Conservation (phyloP, 345 rosid genomes). For the Boechera stricta region DNA sequence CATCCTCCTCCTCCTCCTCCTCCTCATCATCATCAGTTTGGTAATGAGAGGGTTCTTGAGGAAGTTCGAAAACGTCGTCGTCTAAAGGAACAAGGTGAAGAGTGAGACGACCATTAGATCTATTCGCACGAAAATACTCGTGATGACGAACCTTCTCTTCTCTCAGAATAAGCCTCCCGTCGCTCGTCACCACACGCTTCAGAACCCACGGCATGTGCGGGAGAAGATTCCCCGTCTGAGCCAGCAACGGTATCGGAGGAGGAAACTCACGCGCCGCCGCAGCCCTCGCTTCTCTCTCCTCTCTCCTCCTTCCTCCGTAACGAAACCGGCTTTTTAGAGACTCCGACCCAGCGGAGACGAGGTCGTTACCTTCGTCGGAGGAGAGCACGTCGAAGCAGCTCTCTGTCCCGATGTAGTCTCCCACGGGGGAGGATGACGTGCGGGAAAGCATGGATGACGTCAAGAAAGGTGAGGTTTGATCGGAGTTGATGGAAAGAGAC, state of each 20-base stretch:
- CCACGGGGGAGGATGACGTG: slow-evolving; percentile 46
- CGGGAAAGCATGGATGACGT: slow-evolving; percentile 44
- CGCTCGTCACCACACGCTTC: slow-evolving; percentile 61
- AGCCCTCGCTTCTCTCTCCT: slow-evolving; percentile 45
- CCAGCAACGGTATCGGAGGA: slow-evolving; percentile 69
- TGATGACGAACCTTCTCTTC: slow-evolving; percentile 68
- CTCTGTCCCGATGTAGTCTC: slow-evolving; percentile 82
- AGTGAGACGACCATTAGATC: slow-evolving; percentile 74
- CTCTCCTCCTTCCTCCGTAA: slow-evolving; percentile 45
- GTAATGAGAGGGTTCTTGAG: slow-evolving; percentile 34
- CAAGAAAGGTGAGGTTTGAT: slow-evolving; percentile 34
- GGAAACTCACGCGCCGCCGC: slow-evolving; percentile 65
- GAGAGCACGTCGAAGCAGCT: slow-evolving; percentile 67
- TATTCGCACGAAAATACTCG: slow-evolving; percentile 68
- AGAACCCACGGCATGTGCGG: slow-evolving; percentile 72
- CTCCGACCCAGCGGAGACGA: background rate
- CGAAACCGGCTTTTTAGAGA: slow-evolving; percentile 12
- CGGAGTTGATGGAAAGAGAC: slow-evolving; percentile 37
- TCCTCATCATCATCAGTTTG: slow-evolving; percentile 22
- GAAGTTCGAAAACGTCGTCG: slow-evolving; percentile 39
- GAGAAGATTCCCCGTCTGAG: slow-evolving; percentile 56
- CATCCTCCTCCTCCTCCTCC: background rate
- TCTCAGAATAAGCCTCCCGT: slow-evolving; percentile 69
- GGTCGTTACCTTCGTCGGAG: slow-evolving; percentile 33
- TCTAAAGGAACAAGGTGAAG: slow-evolving; percentile 67